Base-by-base conservation (phyloP, 1,284 basidiomycete genomes). In the Apiotrichum akiyoshidainum region DNA sequence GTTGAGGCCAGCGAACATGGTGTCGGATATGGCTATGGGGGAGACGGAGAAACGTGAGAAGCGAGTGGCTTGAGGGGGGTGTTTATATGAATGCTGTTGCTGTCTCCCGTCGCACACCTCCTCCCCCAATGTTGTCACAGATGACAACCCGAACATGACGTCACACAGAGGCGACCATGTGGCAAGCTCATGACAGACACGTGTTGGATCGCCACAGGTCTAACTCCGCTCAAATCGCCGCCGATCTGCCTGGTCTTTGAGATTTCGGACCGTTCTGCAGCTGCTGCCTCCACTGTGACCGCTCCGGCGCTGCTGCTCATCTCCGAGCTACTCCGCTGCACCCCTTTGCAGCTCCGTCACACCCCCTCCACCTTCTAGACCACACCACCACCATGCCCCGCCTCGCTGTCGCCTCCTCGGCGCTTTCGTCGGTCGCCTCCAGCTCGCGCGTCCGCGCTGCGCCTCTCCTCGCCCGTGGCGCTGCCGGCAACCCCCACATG, bases 401-500 rank as follows among this genome's bases (percentile, higher is more conserved):
- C 44, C 44, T 31, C 44, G 21, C 52, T 42, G 2, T 48, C 42
- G 19, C 45, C 22, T 16, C 45, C 45, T 46, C 45, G 22, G 26
- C 45, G 11, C 45, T 33, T n/a, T 53, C 56, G 44, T 42, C 50
- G 21, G 35, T 56, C 37, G 59, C 58, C 34, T 52, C 59, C 16
- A 46, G 51, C 1, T 51, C 59, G 51, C 52, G 48, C 39, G 46
- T 21, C 33, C 42, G 47, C 47, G 7, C 55, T 41, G 46, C 49
- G 10, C 14, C 52, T 21, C 19, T 39, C 14, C 26, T 51, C 8
- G 22, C 40, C 13, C 57, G 57, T 22, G 52, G 39, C 46, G 41
- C 52, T 35, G 35, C 31, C 19, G n/a, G 35, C 33, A 64, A 60
- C 56, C 59, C 60, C 22, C 57, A 65, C 55, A 47, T 57, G 22